Percentiles rank a stretch among this genome's conserved stretches.
These are phyloP conservation scores for Metahyphopichia silvanorum DNA, from an alignment of 805 yeast genomes.

Conservation along the genomic window DNA sequence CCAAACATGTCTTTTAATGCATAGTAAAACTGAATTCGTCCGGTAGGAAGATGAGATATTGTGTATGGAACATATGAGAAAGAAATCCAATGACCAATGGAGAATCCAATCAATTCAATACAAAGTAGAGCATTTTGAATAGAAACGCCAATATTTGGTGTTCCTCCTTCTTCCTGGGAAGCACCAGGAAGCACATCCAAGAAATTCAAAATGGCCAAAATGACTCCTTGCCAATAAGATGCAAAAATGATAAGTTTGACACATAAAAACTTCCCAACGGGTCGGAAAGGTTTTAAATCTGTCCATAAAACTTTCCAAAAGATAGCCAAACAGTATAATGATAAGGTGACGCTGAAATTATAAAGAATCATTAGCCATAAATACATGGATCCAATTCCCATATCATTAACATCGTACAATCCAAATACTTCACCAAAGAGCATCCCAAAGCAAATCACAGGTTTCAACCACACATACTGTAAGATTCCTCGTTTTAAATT, in stretches of 20 bases:
- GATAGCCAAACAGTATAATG: slow-evolving; percentile 79
- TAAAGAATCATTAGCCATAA: slow-evolving; percentile 68
- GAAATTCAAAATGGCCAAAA: slow-evolving; percentile 52
- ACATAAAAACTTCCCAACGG: slow-evolving; percentile 89
- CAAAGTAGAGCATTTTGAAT: slow-evolving; percentile 81
- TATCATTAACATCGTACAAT: slow-evolving; percentile 48
- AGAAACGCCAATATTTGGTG: slow-evolving; percentile 47
- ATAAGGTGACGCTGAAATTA: slow-evolving; percentile 75
- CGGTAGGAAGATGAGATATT: slow-evolving; percentile 57
- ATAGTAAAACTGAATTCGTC: slow-evolving; percentile 54
- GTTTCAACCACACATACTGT: slow-evolving; percentile 95
- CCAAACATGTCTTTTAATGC: slow-evolving; percentile 81
- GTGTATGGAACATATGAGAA: slow-evolving; percentile 77
- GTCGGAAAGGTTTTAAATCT: slow-evolving; percentile 76
- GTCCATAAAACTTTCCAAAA: slow-evolving; percentile 89
- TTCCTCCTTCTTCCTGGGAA: slow-evolving; percentile 16
- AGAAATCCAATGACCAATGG: slow-evolving; percentile 84
- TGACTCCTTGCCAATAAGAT: slow-evolving; percentile 93
- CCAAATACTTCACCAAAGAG: slow-evolving; percentile 46
- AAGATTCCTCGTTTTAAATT: slow-evolving; percentile 78
- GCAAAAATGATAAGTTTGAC: slow-evolving; percentile 94
- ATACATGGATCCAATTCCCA: slow-evolving; percentile 48
- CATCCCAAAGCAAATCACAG: slow-evolving; percentile 63
- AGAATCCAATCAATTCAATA: slow-evolving; percentile 80
- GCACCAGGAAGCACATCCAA: slow-evolving; percentile 41